A percentile compares a stretch with the other conserved stretches of the same genome.
phyloP scores from a whole-genome alignment of 108 stramenopile genomes.

The Fragilariopsis cylindrus region DNA sequence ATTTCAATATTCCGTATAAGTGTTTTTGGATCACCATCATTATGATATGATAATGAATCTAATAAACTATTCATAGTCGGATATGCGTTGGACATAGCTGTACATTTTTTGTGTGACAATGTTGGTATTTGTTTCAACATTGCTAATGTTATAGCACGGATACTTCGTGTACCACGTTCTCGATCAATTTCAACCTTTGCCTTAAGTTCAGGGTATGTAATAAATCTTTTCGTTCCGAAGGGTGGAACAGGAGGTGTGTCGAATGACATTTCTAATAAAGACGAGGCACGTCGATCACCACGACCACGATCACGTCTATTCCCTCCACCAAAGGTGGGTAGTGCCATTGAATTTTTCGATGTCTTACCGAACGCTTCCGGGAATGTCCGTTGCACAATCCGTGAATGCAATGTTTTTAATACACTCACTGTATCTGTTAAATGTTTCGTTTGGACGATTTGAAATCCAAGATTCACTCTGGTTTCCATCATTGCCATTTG shows the following conservation, averaged over 20 bases:
- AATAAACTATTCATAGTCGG: conserved; percentile 31
- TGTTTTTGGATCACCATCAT: not conserved
- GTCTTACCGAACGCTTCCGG: conserved; percentile 36
- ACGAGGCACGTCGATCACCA: conserved; percentile 22
- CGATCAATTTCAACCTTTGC: conserved; percentile 56
- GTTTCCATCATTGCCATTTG: conserved; percentile 61
- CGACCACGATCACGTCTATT: not conserved
- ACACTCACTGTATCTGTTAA: conserved; percentile 46
- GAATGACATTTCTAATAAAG: conserved; percentile 51
- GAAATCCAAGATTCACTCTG: conserved; percentile 44
- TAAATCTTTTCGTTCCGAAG: conserved; percentile 30
- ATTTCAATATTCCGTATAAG: conserved; percentile 7
- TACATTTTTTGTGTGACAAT: conserved; percentile 36
- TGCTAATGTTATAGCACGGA: conserved; percentile 34
- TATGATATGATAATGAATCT: conserved; percentile 17
- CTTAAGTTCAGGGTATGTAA: conserved; percentile 53
- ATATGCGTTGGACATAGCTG: conserved; percentile 37
- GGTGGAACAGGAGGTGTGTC: conserved; percentile 45
- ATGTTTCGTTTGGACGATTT: conserved; percentile 47
- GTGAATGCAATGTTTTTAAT: conserved; percentile 60
- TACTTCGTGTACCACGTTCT: conserved; percentile 46
- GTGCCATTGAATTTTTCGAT: not conserved
- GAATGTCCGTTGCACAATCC: conserved; percentile 57
- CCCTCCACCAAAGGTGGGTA: conserved; percentile 26
- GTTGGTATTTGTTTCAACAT: conserved; percentile 55